Percentiles rank a stretch among this genome's conserved stretches.
Conservation (phyloP, 2,329 filamentous ascomycete genomes). For the Colletotrichum tropicicola region DNA sequence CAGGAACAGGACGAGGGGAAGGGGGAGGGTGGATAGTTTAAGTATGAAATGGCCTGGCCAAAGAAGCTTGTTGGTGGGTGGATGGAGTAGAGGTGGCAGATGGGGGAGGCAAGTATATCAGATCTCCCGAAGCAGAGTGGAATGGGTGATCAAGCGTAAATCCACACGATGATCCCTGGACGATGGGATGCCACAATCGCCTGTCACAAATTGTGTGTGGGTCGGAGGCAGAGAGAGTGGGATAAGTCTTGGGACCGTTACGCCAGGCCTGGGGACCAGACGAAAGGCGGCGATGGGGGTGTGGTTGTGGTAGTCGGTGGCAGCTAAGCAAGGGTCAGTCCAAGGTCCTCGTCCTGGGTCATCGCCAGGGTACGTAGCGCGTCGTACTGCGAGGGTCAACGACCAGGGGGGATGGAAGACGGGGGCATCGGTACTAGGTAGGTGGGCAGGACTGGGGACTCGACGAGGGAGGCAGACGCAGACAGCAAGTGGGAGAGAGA, state of each 20-base stretch:
- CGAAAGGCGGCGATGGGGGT: slow-evolving; percentile 34
- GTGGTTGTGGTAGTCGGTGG: slow-evolving; percentile 27
- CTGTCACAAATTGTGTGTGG: slow-evolving; percentile 66
- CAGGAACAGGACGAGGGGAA: slow-evolving; percentile 21
- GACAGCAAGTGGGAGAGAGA: slow-evolving; percentile 3
- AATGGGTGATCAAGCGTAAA: slow-evolving; percentile 60
- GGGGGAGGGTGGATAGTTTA: slow-evolving; percentile 51
- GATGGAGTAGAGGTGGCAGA: slow-evolving; percentile 31
- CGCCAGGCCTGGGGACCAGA: slow-evolving; percentile 27
- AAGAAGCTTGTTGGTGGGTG: slow-evolving; percentile 53
- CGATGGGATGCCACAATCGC: slow-evolving; percentile 49
- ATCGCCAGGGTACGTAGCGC: slow-evolving; percentile 22
- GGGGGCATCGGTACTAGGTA: slow-evolving; percentile 24
- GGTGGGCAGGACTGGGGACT: slow-evolving; percentile 19
- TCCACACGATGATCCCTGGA: slow-evolving; percentile 58
- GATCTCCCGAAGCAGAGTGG: slow-evolving; percentile 41
- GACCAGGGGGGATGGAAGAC: slow-evolving; percentile 18
- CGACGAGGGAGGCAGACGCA: slow-evolving; percentile 11
- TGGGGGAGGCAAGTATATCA: slow-evolving; percentile 36
- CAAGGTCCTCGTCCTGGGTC: slow-evolving; percentile 25
- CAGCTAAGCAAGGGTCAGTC: slow-evolving; percentile 24
- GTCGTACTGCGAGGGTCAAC: slow-evolving; percentile 34
- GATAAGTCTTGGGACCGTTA: slow-evolving; percentile 35
- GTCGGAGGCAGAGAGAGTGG: slow-evolving; percentile 40
- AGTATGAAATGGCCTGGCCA: slow-evolving; percentile 48